These are phyloP conservation scores for Rauvolfia tetraphylla DNA, from an alignment of 257 asterid species.

Conservation along the genomic window DNA sequence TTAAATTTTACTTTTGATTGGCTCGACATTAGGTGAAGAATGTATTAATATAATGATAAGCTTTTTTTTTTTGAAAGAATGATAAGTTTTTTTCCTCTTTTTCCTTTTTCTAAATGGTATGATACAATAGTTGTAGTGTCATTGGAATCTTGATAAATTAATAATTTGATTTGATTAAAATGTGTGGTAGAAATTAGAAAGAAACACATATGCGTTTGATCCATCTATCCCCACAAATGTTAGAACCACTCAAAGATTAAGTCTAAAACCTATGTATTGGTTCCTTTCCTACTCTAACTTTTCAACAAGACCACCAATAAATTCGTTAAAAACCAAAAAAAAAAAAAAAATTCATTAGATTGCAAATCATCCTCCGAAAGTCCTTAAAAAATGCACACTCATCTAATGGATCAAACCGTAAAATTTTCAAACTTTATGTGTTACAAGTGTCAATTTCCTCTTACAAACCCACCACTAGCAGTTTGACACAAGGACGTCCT, in stretches of 20 bases:
- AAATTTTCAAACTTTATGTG: neutral
- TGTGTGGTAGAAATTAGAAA: no score
- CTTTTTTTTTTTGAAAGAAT: no score
- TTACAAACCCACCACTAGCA: neutral
- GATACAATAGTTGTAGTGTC: no score
- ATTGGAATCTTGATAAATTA: no score
- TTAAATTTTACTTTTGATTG: no score
- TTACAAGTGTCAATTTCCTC: neutral
- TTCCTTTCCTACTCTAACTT: neutral
- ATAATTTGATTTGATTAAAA: no score
- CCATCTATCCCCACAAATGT: neutral
- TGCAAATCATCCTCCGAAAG: neutral
- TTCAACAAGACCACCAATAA: neutral
- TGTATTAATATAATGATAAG: no score
- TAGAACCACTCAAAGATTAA: neutral
- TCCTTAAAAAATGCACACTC: neutral
- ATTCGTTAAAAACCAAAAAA: neutral
- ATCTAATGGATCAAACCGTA: neutral
- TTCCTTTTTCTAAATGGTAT: no score
- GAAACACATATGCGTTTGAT: neutral
- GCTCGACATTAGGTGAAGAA: no score
- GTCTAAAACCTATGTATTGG: no score
- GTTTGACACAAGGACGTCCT: constrained; percentile 14
- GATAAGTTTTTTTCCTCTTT: no score
- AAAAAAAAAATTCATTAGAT: neutral